Conservation (phyloP, 768 basidiomycete genomes). For the Mrakia blollopis region DNA sequence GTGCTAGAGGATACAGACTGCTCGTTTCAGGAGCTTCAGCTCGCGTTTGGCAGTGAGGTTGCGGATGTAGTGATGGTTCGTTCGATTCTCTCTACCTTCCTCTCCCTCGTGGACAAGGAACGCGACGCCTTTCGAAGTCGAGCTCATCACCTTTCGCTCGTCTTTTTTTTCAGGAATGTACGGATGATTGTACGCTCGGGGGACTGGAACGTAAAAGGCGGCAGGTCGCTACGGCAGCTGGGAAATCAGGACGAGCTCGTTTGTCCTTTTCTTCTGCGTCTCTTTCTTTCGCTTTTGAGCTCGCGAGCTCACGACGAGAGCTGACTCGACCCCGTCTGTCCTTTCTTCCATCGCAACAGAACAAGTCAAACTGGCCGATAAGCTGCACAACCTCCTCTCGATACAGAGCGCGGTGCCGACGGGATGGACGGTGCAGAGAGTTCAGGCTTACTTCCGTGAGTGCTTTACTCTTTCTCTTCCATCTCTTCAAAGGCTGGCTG, state of each 20-base stretch:
- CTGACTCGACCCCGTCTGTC: background rate
- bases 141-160: background rate
- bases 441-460: slow-evolving; percentile 19
- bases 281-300: too few species aligned
- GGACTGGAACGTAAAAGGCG: slow-evolving; percentile 16
- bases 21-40: slow-evolving; percentile 10
- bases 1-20: slow-evolving; percentile 28
- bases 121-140: too few species aligned
- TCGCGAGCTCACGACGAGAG: too few species aligned
- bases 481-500: background rate
- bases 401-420: slow-evolving; percentile 26
- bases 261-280: background rate
- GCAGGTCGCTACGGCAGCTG: slow-evolving; percentile 13
- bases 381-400: slow-evolving; percentile 21
- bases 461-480: background rate
- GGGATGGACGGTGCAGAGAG: slow-evolving; percentile 18
- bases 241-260: slow-evolving; percentile 25
- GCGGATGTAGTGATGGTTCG: slow-evolving; percentile 20
- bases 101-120: background rate
- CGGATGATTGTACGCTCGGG: slow-evolving; percentile 14
- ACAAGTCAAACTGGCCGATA: slow-evolving; percentile 26
- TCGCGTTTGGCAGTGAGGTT: slow-evolving; percentile 19
- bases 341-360: background rate
- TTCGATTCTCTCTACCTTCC: background rate
- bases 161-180: background rate